Evolutionary conservation across 768 basidiomycete genomes (phyloP), one percentile per base, ranked within the genome.

Genomic region (Sporobolomyces roseus): DNA sequence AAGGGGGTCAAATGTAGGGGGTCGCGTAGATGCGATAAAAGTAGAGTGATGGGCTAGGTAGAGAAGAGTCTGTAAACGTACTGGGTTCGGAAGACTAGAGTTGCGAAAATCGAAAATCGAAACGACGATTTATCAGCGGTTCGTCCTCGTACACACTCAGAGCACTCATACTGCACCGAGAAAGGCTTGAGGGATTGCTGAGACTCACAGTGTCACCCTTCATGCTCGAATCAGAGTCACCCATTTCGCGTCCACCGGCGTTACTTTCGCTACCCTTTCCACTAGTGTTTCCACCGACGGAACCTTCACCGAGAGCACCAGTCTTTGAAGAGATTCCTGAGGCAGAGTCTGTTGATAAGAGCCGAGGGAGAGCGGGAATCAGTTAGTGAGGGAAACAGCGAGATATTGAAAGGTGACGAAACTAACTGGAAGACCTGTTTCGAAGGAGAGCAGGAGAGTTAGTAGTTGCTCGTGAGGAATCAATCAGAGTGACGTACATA

Each of bases 201-300:
- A n/a, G 30, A 53, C 67, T 56, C 30, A 69, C 68, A 4, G 68
- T 69, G 48, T 69, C 68, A n/a, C 68, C 68, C 45, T 55, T 64
- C 27, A 69, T 49, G 55, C 55, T 59, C 10, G 33, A 33, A 13
- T 69, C 46, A 5, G 29, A 38, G 63, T 69, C 68, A 27, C 36
- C 36, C 63, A 55, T 61, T 63, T 69, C 68, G 45, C 68, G 50
- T 13, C 63, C 63, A 21, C 63, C 63, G 2, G 63, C 43, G 33
- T 61, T 43, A 19, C 25, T 30, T 55, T 69, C 68, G 35, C n/a
- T 33, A n/a, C 68, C 68, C 51, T 60, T 25, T 14, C 58, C 56
- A 38, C 29, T 8, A 30, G 53, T 46, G 21, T 36, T 45, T 12
- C 59, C 51, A 23, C 58, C 51, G 62, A 53, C 51, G 16, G 67